These are phyloP conservation scores for Russula foetens DNA, from an alignment of 768 basidiomycete genomes.

Conservation along the genomic window DNA sequence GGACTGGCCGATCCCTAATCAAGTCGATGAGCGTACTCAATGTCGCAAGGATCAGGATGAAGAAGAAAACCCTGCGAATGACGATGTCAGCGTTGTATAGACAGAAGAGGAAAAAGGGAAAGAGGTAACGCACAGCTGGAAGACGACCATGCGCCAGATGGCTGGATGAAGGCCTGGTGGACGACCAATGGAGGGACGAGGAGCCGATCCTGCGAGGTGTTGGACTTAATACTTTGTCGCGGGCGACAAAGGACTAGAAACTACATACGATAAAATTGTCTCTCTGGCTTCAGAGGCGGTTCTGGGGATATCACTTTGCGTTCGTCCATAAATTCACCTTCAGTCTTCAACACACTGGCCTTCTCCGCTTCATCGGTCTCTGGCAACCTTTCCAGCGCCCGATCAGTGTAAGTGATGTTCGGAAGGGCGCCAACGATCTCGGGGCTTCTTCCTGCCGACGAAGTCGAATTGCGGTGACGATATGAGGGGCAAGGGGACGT, in stretches of 20 bases:
- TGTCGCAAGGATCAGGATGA: conserved; percentile 40
- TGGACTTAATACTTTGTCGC: background rate
- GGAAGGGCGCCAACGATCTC: background rate
- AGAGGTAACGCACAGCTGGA: conserved; percentile 40
- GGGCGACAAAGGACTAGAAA: background rate
- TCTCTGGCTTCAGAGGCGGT: background rate
- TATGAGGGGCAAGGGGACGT: background rate
- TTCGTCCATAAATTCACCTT: background rate
- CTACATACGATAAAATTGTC: conserved; percentile 11
- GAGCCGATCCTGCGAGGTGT: conserved; percentile 3
- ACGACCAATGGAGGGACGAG: conserved; percentile 8
- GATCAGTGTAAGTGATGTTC: background rate
- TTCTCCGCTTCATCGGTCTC: conserved; percentile 5
- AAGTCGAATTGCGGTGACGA: background rate
- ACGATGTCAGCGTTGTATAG: conserved; percentile 5
- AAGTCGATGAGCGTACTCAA: conserved; percentile 48
- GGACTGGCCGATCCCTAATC: conserved; percentile 27
- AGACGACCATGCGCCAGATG: conserved; percentile 46
- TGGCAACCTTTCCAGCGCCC: background rate
- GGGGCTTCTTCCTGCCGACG: background rate
- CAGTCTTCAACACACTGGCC: conserved; percentile 6
- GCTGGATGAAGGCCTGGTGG: conserved; percentile 30
- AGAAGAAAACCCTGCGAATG: conserved; percentile 35
- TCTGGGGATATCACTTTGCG: background rate
- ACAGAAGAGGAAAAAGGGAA: background rate